These are phyloP conservation scores for Gastrolobium bilobum DNA, from an alignment of 306 rosid genomes.

Conservation along the genomic window DNA sequence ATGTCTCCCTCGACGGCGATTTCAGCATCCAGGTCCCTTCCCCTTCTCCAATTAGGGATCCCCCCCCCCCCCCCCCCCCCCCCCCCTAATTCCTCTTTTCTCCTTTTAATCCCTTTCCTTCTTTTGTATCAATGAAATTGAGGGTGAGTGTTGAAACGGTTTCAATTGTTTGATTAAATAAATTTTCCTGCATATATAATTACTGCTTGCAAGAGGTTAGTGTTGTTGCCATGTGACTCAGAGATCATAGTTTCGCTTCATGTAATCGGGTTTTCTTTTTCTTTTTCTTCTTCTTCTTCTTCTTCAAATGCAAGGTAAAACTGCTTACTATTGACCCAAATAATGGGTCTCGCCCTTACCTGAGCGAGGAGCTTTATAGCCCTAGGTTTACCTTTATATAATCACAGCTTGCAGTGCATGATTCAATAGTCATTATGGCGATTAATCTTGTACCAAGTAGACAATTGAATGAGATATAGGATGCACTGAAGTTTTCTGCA, in stretches of 20 bases:
- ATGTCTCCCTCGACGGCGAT: conserved; percentile 96
- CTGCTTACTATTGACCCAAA: too few species aligned
- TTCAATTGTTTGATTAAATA: conserved; percentile 8
- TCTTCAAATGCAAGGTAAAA: not conserved
- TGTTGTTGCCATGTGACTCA: too few species aligned
- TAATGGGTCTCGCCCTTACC: too few species aligned
- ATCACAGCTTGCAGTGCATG: not conserved
- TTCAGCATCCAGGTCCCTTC: conserved; percentile 89
- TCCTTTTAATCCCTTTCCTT: not conserved
- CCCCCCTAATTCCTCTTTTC: not conserved
- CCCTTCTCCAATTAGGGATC: not conserved
- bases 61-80: too few species aligned
- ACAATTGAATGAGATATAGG: not conserved
- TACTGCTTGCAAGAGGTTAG: not conserved
- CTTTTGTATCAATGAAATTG: conserved; percentile 5
- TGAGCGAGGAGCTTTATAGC: too few species aligned
- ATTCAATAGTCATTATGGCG: conserved; percentile 1
- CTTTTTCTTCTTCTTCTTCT: not conserved
- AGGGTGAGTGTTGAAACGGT: not conserved
- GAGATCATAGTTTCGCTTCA: too few species aligned
- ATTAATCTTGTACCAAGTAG: conserved; percentile 19
- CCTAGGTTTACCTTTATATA: too few species aligned
- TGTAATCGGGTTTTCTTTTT: too few species aligned
- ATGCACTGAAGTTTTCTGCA: not conserved
- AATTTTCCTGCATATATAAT: not conserved